A percentile compares a stretch with the other conserved stretches of the same genome.
These are phyloP conservation scores for Penicillium coffeae DNA, from an alignment of 495 filamentous ascomycete species.

Conservation along the genomic window DNA sequence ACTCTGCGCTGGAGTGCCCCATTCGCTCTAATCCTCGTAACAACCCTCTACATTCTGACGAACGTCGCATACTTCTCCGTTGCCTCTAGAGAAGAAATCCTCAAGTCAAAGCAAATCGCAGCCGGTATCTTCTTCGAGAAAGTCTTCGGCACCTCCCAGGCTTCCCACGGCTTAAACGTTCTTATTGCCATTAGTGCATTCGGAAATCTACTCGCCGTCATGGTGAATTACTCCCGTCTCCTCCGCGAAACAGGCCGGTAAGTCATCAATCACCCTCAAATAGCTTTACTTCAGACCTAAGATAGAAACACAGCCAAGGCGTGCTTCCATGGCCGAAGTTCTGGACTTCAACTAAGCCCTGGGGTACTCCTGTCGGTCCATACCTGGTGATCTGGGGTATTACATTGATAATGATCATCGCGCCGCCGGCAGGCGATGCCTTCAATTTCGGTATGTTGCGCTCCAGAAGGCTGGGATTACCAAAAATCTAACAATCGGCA, in stretches of 20 bases:
- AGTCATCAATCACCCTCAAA: no score
- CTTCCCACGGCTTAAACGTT: conserved; percentile 54
- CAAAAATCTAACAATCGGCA: not conserved
- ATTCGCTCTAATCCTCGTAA: conserved; percentile 46
- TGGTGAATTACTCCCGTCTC: conserved; percentile 55
- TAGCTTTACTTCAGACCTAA: no score
- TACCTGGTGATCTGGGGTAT: conserved; percentile 56
- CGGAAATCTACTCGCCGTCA: conserved; percentile 57
- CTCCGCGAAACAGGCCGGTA: conserved; percentile 57
- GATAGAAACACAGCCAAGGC: conserved; percentile 54
- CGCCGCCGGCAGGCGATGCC: conserved; percentile 63
- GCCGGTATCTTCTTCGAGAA: conserved; percentile 58
- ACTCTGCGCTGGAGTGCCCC: conserved; percentile 50
- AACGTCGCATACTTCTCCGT: conserved; percentile 62
- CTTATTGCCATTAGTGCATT: conserved; percentile 61
- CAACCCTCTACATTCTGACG: conserved; percentile 55
- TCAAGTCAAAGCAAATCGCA: conserved; percentile 48
- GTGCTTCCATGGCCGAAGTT: conserved; percentile 59
- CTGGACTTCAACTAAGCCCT: conserved; percentile 61
- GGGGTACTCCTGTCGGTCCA: conserved; percentile 58
- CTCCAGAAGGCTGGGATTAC: not conserved
- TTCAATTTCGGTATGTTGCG: conserved; percentile 52
- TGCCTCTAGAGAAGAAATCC: conserved; percentile 51
- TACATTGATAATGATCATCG: conserved; percentile 62
- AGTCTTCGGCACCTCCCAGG: conserved; percentile 52